These are phyloP conservation scores for Lactarius deliciosus DNA, from an alignment of 768 basidiomycete genomes.

Conservation along the genomic window DNA sequence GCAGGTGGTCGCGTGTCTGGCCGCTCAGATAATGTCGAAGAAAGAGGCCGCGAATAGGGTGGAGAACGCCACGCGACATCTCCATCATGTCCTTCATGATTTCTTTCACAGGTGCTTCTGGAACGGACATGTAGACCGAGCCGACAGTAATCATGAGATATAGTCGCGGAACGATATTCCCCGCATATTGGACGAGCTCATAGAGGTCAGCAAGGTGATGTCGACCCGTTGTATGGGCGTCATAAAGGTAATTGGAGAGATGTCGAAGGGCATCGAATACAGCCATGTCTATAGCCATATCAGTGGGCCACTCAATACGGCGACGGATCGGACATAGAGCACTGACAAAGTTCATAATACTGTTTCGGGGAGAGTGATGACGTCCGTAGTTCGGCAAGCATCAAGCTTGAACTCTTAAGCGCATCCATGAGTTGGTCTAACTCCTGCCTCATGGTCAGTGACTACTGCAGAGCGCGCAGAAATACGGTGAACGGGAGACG, in stretches of 20 bases:
- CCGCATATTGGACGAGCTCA: conserved; percentile 99
- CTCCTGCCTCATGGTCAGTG: conserved; percentile 52
- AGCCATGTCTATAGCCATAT: conserved; percentile 77
- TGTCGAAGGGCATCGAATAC: conserved; percentile 96
- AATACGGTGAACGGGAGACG: conserved; percentile 24
- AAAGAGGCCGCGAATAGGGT: conserved; percentile 96
- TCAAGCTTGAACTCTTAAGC: conserved; percentile 92
- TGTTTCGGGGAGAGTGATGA: conserved; percentile 93
- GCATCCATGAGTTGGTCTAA: conserved; percentile 98
- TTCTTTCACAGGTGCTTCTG: conserved; percentile 96
- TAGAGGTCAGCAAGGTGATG: conserved; percentile 98
- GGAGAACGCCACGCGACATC: conserved; percentile 96
- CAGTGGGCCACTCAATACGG: not conserved
- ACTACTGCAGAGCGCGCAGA: not conserved
- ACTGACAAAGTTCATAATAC: conserved; percentile 94
- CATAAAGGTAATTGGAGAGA: conserved; percentile 94
- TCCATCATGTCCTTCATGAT: conserved; percentile 99
- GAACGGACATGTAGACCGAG: conserved; percentile 97
- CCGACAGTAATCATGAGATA: conserved; percentile 99
- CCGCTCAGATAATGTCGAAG: conserved; percentile 95
- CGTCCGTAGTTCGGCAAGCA: conserved; percentile 95
- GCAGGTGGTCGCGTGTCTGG: conserved; percentile 94
- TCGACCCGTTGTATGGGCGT: conserved; percentile 86
- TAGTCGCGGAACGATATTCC: conserved; percentile 89
- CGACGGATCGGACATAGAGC: conserved; percentile 1